Evolutionary conservation across 371 early-diverging fungal species (phyloP).

Genomic region (Mucor indicus): DNA sequence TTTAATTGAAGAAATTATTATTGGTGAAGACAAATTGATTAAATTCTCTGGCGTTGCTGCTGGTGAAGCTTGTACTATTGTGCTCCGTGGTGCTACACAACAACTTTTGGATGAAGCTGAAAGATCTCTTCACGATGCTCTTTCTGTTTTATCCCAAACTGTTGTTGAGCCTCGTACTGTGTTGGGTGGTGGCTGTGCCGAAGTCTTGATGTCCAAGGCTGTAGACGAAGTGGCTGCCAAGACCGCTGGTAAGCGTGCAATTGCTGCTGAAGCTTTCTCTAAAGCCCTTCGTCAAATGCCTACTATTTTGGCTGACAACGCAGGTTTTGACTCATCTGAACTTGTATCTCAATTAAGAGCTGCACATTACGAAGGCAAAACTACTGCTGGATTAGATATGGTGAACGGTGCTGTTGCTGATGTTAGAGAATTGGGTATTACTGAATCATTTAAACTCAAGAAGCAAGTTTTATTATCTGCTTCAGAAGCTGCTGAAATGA

Average conservation of each 20-base stretch:
- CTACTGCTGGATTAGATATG: slow-evolving; percentile 90
- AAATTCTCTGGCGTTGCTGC: slow-evolving; percentile 97
- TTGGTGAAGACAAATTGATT: slow-evolving; percentile 96
- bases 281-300: slow-evolving; percentile 97
- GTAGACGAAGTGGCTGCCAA: slow-evolving; percentile 91
- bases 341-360: slow-evolving; percentile 91
- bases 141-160: slow-evolving; percentile 96
- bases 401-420: slow-evolving; percentile 78
- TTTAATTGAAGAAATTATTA: slow-evolving; percentile 94
- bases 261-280: slow-evolving; percentile 96
- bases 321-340: slow-evolving; percentile 96
- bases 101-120: slow-evolving; percentile 99
- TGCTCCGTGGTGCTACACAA: slow-evolving; percentile 96
- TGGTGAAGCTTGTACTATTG: slow-evolving; percentile 98
- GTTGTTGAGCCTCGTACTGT: slow-evolving; percentile 95
- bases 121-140: slow-evolving; percentile 98
- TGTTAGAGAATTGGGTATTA: slow-evolving; percentile 89
- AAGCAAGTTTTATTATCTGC: slow-evolving; percentile 96
- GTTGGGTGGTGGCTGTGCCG: slow-evolving; percentile 96
- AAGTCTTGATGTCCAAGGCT: slow-evolving; percentile 96
- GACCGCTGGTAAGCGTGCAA: slow-evolving; percentile 95
- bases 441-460: slow-evolving; percentile 98
- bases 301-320: slow-evolving; percentile 98
- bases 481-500: slow-evolving; percentile 98
- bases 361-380: slow-evolving; percentile 86